Evolutionary conservation across 768 basidiomycete species (phyloP).

Genomic region (Chalciporus piperatus): DNA sequence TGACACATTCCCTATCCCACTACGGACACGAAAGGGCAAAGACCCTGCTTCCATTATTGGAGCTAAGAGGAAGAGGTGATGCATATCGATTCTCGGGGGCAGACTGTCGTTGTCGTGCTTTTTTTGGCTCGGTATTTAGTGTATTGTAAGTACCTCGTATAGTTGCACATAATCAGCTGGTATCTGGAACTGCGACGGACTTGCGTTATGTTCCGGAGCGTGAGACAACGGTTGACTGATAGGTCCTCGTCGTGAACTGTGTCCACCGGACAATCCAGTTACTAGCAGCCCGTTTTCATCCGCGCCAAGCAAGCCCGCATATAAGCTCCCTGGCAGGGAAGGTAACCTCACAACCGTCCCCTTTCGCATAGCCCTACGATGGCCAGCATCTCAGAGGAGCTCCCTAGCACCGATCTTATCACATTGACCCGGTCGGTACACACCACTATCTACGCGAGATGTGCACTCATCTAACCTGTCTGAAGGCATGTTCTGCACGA

Average conservation of each 20-base stretch:
- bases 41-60: conserved; percentile 47
- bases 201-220: conserved; percentile 22
- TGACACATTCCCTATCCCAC: conserved; percentile 63
- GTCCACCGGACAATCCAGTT: conserved; percentile 7
- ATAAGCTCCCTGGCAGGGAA: conserved; percentile 2
- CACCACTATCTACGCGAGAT: background rate
- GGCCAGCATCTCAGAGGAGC: conserved; percentile 47
- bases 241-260: background rate
- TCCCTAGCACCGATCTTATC: conserved; percentile 83
- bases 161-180: conserved; percentile 16
- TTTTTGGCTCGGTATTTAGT: conserved; percentile 4
- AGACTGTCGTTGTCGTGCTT: background rate
- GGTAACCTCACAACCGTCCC: background rate
- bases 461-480: conserved; percentile 3
- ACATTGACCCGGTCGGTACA: conserved; percentile 80
- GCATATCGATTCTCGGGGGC: background rate
- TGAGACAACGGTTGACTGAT: conserved; percentile 18
- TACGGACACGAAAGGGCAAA: conserved; percentile 66
- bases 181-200: background rate
- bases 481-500: conserved; percentile 82
- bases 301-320: conserved; percentile 7
- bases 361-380: conserved; percentile 10
- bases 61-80: conserved; percentile 65
- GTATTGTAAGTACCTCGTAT: conserved; percentile 15
- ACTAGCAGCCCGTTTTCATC: conserved; percentile 20